These are phyloP conservation scores for Licmophora abbreviata DNA, from an alignment of 108 stramenopile genomes.

Conservation along the genomic window DNA sequence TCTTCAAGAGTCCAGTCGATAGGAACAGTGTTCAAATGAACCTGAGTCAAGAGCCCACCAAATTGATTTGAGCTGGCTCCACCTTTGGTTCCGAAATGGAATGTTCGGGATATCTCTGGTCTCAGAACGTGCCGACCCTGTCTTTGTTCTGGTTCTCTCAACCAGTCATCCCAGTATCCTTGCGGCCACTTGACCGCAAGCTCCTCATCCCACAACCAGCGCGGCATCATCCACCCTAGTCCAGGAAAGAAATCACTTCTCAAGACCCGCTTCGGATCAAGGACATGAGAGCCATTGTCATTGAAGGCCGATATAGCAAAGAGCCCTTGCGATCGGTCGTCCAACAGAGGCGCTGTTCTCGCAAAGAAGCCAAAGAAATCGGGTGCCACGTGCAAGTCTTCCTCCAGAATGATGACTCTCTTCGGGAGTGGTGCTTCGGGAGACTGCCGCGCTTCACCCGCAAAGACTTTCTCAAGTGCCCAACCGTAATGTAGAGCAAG, in stretches of 20 bases:
- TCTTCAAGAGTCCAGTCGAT: slow-evolving; percentile 65
- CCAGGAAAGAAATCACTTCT: slow-evolving; percentile 93
- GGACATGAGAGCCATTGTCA: slow-evolving; percentile 79
- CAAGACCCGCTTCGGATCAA: slow-evolving; percentile 45
- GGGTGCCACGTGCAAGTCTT: slow-evolving; percentile 80
- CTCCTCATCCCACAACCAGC: slow-evolving; percentile 67
- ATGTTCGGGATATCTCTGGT: slow-evolving; percentile 81
- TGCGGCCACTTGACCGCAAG: slow-evolving; percentile 52
- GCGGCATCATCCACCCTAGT: slow-evolving; percentile 92
- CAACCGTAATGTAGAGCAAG: slow-evolving; percentile 78
- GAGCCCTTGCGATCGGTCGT: slow-evolving; percentile 46
- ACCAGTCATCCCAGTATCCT: slow-evolving; percentile 96
- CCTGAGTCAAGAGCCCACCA: slow-evolving; percentile 26
- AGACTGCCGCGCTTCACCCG: slow-evolving; percentile 4
- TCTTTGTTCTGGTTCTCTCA: slow-evolving; percentile 77
- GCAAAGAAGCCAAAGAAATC: slow-evolving; percentile 90
- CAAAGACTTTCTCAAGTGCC: slow-evolving; percentile 72
- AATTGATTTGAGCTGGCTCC: slow-evolving; percentile 61
- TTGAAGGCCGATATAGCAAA: slow-evolving; percentile 91
- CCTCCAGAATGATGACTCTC: slow-evolving; percentile 84
- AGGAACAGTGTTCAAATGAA: slow-evolving; percentile 42
- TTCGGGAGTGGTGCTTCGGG: slow-evolving; percentile 21
- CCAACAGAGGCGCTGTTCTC: slow-evolving; percentile 72
- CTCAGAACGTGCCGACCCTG: slow-evolving; percentile 74
- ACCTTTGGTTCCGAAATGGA: slow-evolving; percentile 70